Conservation (phyloP, 495 filamentous ascomycete species). For the Penicillium goetzii region DNA sequence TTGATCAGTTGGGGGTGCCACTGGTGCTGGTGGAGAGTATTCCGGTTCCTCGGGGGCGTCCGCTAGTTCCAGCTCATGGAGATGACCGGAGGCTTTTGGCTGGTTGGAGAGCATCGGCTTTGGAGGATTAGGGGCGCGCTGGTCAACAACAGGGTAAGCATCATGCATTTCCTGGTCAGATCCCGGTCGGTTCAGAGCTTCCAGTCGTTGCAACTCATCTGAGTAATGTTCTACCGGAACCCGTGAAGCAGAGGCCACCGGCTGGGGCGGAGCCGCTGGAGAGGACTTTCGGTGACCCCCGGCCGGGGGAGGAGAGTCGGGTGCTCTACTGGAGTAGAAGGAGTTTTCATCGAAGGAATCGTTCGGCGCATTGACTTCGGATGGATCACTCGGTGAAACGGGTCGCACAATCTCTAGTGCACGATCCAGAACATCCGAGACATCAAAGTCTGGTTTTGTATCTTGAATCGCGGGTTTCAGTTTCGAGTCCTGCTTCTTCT, state of each 20-base stretch:
- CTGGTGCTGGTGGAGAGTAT: conserved; percentile 54
- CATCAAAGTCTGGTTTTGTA: conserved; percentile 70
- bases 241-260: conserved; percentile 31
- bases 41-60: conserved; percentile 51
- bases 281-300: conserved; percentile 38
- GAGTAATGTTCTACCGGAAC: conserved; percentile 37
- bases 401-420: conserved; percentile 74
- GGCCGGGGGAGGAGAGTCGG: conserved; percentile 49
- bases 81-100: conserved; percentile 25
- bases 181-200: conserved; percentile 48
- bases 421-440: conserved; percentile 71
- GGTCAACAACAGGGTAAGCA: conserved; percentile 52
- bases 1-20: conserved; percentile 41
- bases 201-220: conserved; percentile 55
- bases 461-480: conserved; percentile 60
- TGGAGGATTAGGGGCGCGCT: conserved; percentile 34
- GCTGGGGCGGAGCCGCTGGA: conserved; percentile 31
- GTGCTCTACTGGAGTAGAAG: conserved; percentile 86
- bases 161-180: conserved; percentile 53
- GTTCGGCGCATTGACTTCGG: conserved; percentile 58
- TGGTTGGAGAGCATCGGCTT: conserved; percentile 34
- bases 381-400: conserved; percentile 54
- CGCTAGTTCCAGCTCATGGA: conserved; percentile 27
- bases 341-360: conserved; percentile 91
- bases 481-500: conserved; percentile 59